Percentiles rank a stretch among this genome's conserved stretches.
These are phyloP conservation scores for Claviceps africana DNA, from an alignment of 2,329 filamentous ascomycete species.

Conservation along the genomic window DNA sequence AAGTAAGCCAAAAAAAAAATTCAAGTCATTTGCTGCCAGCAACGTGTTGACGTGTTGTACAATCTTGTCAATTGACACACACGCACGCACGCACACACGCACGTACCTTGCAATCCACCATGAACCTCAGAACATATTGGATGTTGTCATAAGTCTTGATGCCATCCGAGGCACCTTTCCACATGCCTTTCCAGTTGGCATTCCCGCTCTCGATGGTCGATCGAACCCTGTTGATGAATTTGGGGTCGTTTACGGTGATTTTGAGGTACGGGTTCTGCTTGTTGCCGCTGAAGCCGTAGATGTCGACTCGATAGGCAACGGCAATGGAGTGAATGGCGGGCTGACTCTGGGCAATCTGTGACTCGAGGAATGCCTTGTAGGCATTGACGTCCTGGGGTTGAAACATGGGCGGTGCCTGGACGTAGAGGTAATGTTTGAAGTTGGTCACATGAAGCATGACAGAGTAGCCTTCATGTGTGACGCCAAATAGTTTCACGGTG, in stretches of 20 bases:
- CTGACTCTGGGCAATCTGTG: conserved; percentile 58
- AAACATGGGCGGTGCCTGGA: conserved; percentile 76
- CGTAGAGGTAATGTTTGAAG: conserved; percentile 92
- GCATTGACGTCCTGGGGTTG: conserved; percentile 60
- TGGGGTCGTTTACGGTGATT: conserved; percentile 76
- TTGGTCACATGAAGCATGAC: conserved; percentile 89
- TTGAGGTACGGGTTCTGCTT: conserved; percentile 84
- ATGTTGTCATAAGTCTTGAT: conserved; percentile 92
- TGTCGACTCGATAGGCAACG: conserved; percentile 74
- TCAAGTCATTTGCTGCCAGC: conserved; percentile 6
- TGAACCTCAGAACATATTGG: conserved; percentile 88
- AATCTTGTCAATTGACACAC: neutral
- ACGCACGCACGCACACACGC: conserved; percentile 7
- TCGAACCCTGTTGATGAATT: conserved; percentile 2
- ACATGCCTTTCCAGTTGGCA: conserved; percentile 84
- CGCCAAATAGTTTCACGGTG: conserved; percentile 84
- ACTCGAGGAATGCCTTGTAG: conserved; percentile 71
- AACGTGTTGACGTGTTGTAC: neutral
- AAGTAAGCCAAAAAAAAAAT: neutral
- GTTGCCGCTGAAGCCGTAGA: conserved; percentile 91
- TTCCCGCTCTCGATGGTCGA: conserved; percentile 54
- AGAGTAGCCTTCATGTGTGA: conserved; percentile 72
- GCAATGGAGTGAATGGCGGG: conserved; percentile 67
- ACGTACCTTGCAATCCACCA: conserved; percentile 80
- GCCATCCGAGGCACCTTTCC: conserved; percentile 53